Evolutionary conservation across 2,329 filamentous ascomycete genomes (phyloP).

Genomic region (Neofusicoccum cordaticola): DNA sequence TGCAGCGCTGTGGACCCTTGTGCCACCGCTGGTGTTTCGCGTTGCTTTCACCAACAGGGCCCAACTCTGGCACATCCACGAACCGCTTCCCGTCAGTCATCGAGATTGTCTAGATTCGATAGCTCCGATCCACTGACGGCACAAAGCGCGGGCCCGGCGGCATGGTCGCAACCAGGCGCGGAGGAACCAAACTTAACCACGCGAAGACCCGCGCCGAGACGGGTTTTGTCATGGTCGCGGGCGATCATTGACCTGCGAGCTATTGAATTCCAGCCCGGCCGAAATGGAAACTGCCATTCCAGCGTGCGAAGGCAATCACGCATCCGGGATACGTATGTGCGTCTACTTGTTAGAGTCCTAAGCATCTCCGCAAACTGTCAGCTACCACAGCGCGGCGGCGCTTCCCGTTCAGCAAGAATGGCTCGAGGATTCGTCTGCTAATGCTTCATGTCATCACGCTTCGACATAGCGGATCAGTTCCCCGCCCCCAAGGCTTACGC

Average conservation of each 20-base stretch:
- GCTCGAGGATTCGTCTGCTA: no score
- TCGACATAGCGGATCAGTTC: background rate
- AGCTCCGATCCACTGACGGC: background rate
- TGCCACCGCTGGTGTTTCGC: background rate
- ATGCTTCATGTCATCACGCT: background rate
- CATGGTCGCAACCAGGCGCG: background rate
- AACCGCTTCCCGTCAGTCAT: background rate
- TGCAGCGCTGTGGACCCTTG: slow-evolving; percentile 2
- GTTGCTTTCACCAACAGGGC: background rate
- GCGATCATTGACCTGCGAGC: background rate
- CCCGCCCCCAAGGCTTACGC: background rate
- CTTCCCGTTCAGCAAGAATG: no score
- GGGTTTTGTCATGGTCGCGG: background rate
- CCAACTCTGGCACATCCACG: background rate
- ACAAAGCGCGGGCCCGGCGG: background rate
- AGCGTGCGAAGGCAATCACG: background rate
- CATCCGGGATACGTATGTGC: background rate
- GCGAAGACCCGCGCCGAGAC: background rate
- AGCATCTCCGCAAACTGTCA: no score
- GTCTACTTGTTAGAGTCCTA: no score
- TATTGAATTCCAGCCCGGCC: slow-evolving; percentile 5
- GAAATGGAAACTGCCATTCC: background rate
- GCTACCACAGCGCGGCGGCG: no score
- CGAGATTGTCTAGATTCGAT: background rate
- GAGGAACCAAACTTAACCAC: background rate